These are phyloP conservation scores for Hamigera avellanea DNA, from an alignment of 495 filamentous ascomycete genomes.

Conservation along the genomic window DNA sequence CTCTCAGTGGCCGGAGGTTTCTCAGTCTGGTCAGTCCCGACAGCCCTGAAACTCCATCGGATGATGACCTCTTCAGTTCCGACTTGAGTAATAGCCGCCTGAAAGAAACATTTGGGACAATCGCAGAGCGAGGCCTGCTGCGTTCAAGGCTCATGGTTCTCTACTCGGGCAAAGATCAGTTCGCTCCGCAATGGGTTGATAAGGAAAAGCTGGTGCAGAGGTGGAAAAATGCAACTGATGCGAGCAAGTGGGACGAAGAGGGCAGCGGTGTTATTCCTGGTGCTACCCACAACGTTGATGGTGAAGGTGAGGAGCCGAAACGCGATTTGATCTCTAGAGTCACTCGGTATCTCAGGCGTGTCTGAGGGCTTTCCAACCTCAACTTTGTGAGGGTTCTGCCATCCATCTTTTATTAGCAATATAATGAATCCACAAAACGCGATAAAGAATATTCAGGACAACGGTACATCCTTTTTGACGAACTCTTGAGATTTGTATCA, in stretches of 20 bases:
- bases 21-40: slow-evolving; percentile 49
- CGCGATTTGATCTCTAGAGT: slow-evolving; percentile 43
- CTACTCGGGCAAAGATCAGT: slow-evolving; percentile 63
- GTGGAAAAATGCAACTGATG: slow-evolving; percentile 55
- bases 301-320: slow-evolving; percentile 30
- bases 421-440: no score
- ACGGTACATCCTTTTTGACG: no score
- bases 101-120: slow-evolving; percentile 50
- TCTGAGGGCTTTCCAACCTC: slow-evolving; percentile 13
- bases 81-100: slow-evolving; percentile 54
- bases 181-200: slow-evolving; percentile 50
- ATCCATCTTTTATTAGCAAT: no score
- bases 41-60: slow-evolving; percentile 42
- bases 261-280: slow-evolving; percentile 45
- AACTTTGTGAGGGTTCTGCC: no score
- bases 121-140: slow-evolving; percentile 42
- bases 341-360: slow-evolving; percentile 38
- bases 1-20: slow-evolving; percentile 46
- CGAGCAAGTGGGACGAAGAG: slow-evolving; percentile 38
- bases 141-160: slow-evolving; percentile 38
- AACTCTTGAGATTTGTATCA: no score
- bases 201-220: slow-evolving; percentile 47
- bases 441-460: no score
- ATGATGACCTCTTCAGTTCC: slow-evolving; percentile 84
- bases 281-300: slow-evolving; percentile 51